Base-by-base conservation (phyloP, 352 stramenopile genomes). In the Globisporangium paddicum region DNA sequence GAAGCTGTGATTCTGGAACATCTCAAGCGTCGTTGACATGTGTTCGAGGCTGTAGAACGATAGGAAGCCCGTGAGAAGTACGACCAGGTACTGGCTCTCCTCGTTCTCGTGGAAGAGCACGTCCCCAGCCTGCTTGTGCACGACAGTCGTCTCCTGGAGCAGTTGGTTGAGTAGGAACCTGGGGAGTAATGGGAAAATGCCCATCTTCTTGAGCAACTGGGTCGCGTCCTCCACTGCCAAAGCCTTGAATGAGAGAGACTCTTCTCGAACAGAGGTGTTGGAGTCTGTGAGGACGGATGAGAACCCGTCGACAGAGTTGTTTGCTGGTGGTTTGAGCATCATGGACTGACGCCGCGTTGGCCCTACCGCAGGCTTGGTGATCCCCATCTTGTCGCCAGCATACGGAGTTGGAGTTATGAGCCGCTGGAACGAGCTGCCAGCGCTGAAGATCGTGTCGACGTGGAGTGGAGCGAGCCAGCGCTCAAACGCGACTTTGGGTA, bases 11-110 rank as follows among this genome's bases (percentile, higher is more conserved):
- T 75, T 64, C 26, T 78, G 71, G 23, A 89, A 82, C 79, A 89
- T 87, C 19, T 87, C 79, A 25, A 77, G 45, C 7, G 75, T 75
- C n/a, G 66, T 63, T 2, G 68, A 64, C 66, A 86, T 80, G 58
- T 85, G 64, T 25, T 89, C 77, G n/a, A 82, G 63, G 16, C 76
- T 85, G 57, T 86, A 89, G 11, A 89, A 73, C 8, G 72, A 75
- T 18, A 86, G 18, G 28, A 86, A 87, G 2, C 79, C 79, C 2
- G 66, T 69, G 9, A 86, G 56, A n/a, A 87, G n/a, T 0, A 77
- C 56, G 9, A 87, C 67, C 7, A 89, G 65, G 8, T 60, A 58
- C 28, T 55, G 58, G 2, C 66, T 63, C 11, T 48, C 35, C 7
- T 81, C 71, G 34, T 69, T 58, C 34, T 89, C 79, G 25, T 80